Base-by-base conservation (phyloP, 116 monocot genomes). In the Papilionanthe hybrid region DNA sequence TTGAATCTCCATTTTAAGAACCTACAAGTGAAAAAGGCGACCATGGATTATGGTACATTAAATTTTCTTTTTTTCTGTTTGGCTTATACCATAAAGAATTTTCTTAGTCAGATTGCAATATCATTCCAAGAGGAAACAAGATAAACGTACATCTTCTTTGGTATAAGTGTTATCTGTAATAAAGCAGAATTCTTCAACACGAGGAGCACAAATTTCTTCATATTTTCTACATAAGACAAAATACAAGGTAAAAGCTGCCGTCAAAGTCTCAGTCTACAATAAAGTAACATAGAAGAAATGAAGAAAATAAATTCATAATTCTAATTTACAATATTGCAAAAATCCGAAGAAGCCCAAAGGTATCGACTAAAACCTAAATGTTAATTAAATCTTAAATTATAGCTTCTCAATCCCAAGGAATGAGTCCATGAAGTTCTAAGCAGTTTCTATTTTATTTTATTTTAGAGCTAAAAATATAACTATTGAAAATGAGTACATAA, bases 101-200 rank as follows among this genome's bases (percentile, higher is more conserved):
- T 22, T 73, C 23, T 6, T 13, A 15, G 27, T 18, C 4, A 77
- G 30, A 55, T 55, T 11, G 22, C 73, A 73, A 43, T 29, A 73
- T 73, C 23, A n/a, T 73, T 73, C 42, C 44, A 1, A 77, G 42
- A 42, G 71, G 41, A 41, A 29, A 69, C 13, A 44, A 23, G 80
- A 80, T 71, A 58, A 43, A 30, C 78, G 23, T 84, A 97, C 97
- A 89, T 94, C 94, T 81, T 45, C 82, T 56, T 83, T 84, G 65
- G 80, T 83, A 75, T 95, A 99, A 15, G 95, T 90, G 80, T 93
- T 94, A 71, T 94, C 98, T 41, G 98, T 98, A 10, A 98, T 98
- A 76, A 87, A 84, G 83, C 94, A 98, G 77, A 98, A 94, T 76
- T 94, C 93, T 87, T 92, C 92, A 18, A 94, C 87, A 71, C 87